A percentile compares a stretch with the other conserved stretches of the same genome.
phyloP scores from a whole-genome alignment of 2,329 filamentous ascomycete species.

The Calonectria pseudoreteaudii region DNA sequence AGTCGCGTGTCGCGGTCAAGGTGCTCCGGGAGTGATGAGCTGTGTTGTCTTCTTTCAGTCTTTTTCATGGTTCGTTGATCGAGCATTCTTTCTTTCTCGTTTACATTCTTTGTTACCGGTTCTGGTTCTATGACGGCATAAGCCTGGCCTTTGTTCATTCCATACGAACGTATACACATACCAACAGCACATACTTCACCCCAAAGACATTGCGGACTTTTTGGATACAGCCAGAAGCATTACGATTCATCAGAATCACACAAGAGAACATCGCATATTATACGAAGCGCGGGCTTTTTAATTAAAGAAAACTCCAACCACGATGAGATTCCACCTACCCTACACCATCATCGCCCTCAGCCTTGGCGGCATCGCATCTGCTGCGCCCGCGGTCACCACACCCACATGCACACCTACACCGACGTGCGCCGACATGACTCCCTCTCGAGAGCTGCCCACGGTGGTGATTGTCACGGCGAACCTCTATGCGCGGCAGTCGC shows the following conservation, averaged over 20 bases:
- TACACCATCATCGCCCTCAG: slow-evolving; percentile 11
- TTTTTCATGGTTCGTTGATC: background rate
- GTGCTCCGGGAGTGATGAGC: background rate
- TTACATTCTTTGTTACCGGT: background rate
- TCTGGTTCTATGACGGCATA: background rate
- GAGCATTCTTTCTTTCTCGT: background rate
- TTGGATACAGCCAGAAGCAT: background rate
- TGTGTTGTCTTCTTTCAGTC: background rate
- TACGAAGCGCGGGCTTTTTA: background rate
- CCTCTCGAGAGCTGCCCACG: background rate
- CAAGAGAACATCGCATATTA: background rate
- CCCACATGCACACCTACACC: background rate
- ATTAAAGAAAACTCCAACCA: background rate
- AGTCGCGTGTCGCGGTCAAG: slow-evolving; percentile 5
- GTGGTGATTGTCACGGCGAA: background rate
- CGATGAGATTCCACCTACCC: slow-evolving; percentile 29
- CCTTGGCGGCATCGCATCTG: background rate
- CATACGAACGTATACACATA: background rate
- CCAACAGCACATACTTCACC: background rate
- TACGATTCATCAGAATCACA: background rate
- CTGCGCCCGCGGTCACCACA: slow-evolving; percentile 14
- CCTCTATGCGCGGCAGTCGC: slow-evolving; percentile 20
- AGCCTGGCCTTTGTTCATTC: background rate
- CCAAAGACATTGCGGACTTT: background rate
- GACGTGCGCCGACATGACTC: background rate